These are phyloP conservation scores for Mesembryanthemum crystallinum DNA, from an alignment of 148 eudicot species.

Conservation along the genomic window DNA sequence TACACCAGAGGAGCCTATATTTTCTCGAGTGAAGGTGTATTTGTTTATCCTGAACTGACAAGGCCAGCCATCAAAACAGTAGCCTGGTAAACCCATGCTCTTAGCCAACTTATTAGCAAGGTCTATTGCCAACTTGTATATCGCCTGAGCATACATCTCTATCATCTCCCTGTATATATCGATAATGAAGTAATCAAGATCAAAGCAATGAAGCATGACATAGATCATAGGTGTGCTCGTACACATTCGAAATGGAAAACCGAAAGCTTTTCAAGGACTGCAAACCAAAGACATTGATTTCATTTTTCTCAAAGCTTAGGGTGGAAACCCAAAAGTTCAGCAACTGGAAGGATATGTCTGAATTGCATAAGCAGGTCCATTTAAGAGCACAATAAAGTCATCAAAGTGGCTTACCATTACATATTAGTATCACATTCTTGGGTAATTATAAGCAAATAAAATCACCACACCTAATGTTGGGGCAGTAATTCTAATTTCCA, in stretches of 20 bases:
- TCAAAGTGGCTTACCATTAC: too few species aligned
- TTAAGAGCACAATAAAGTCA: too few species aligned
- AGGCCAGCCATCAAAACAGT: constrained; percentile 53
- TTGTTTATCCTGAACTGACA: constrained; percentile 72
- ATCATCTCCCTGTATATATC: constrained; percentile 43
- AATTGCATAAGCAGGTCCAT: neutral
- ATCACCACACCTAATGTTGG: too few species aligned
- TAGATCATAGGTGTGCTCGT: too few species aligned
- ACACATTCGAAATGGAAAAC: neutral
- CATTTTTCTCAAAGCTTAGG: neutral
- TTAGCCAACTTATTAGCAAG: constrained; percentile 40
- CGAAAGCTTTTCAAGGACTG: too few species aligned
- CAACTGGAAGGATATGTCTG: neutral
- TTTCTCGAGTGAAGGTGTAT: constrained; percentile 55
- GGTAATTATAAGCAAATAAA: too few species aligned
- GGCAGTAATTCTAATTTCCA: too few species aligned
- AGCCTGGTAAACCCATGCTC: constrained; percentile 42
- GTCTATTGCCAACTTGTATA: constrained; percentile 42
- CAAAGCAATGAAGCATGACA: too few species aligned
- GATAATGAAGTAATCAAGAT: too few species aligned
- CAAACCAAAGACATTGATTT: too few species aligned
- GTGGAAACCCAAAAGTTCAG: neutral
- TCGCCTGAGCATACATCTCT: constrained; percentile 48
- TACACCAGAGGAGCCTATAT: constrained; percentile 54
- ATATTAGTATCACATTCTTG: too few species aligned